These are phyloP conservation scores for Ogataea methanolica DNA, from an alignment of 805 yeast genomes.

Conservation along the genomic window DNA sequence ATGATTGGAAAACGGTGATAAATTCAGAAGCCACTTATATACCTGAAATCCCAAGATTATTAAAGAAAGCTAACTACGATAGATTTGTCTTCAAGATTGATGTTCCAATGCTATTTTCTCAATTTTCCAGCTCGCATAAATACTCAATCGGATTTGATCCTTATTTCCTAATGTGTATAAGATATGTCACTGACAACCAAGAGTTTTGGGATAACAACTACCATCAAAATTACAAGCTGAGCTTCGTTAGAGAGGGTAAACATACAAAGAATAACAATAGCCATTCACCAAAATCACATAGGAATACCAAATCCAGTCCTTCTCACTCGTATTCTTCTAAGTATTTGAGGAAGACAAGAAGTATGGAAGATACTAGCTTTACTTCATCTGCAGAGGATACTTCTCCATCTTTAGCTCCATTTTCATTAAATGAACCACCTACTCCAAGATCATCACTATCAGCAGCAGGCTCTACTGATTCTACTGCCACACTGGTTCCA, in stretches of 20 bases:
- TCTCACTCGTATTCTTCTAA: constrained; percentile 15
- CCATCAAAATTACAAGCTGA: constrained; percentile 51
- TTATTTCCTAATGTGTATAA: constrained; percentile 46
- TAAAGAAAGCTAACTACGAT: constrained; percentile 54
- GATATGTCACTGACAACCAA: constrained; percentile 41
- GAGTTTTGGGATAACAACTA: constrained; percentile 81
- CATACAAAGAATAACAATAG: neutral
- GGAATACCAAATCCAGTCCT: neutral
- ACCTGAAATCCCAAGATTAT: constrained; percentile 47
- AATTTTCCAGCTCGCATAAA: constrained; percentile 17
- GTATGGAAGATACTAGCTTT: constrained; percentile 16
- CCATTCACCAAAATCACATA: neutral
- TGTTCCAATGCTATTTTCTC: constrained; percentile 36
- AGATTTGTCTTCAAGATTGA: constrained; percentile 65
- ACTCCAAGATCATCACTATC: neutral
- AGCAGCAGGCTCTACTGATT: neutral
- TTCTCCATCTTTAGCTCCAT: neutral
- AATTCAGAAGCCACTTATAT: constrained; percentile 63
- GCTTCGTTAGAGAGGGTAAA: constrained; percentile 18
- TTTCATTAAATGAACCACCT: constrained; percentile 7
- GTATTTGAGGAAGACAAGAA: constrained; percentile 22
- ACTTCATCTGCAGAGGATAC: neutral
- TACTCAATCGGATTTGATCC: constrained; percentile 21
- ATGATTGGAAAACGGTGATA: constrained; percentile 71
- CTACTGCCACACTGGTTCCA: neutral